phyloP scores from a whole-genome alignment of 495 filamentous ascomycete species.

The Talaromyces stipitatus region DNA sequence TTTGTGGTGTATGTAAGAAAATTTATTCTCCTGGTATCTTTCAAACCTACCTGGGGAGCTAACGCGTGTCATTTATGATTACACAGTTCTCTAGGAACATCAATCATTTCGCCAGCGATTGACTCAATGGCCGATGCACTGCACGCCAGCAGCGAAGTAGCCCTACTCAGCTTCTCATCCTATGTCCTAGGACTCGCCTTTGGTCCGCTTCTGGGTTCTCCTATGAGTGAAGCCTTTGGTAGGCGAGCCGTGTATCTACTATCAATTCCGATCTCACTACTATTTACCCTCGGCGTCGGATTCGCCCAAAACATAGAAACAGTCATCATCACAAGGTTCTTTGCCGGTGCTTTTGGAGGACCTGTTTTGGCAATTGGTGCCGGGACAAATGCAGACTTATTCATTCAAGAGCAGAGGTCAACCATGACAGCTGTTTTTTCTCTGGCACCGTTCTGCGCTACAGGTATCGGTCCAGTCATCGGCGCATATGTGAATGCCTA shows the following conservation, averaged over 20 bases:
- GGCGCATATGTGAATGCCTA: slow-evolving; percentile 52
- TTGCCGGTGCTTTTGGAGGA: slow-evolving; percentile 46
- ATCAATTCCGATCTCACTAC: slow-evolving; percentile 41
- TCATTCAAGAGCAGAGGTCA: no score
- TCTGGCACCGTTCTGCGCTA: slow-evolving; percentile 32
- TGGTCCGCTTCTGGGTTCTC: slow-evolving; percentile 50
- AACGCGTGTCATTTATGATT: slow-evolving; percentile 41
- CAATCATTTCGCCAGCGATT: slow-evolving; percentile 26
- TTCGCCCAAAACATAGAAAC: slow-evolving; percentile 47
- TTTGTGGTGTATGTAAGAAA: slow-evolving; percentile 16
- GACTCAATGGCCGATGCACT: slow-evolving; percentile 40
- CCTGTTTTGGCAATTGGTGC: slow-evolving; percentile 32
- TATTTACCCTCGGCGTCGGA: slow-evolving; percentile 57
- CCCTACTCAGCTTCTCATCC: slow-evolving; percentile 45
- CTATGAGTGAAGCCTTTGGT: slow-evolving; percentile 51
- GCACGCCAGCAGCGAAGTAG: no score
- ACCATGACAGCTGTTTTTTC: no score
- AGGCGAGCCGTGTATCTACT: slow-evolving; percentile 46
- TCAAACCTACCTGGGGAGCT: slow-evolving; percentile 13
- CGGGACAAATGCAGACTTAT: no score
- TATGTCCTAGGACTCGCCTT: slow-evolving; percentile 51
- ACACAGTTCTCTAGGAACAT: slow-evolving; percentile 43
- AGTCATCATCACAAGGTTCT: slow-evolving; percentile 51
- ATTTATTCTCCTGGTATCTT: neutral
- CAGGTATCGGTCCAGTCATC: no score